Base-by-base conservation (phyloP, 352 stramenopile species). In the Phytopythium aichiense region DNA sequence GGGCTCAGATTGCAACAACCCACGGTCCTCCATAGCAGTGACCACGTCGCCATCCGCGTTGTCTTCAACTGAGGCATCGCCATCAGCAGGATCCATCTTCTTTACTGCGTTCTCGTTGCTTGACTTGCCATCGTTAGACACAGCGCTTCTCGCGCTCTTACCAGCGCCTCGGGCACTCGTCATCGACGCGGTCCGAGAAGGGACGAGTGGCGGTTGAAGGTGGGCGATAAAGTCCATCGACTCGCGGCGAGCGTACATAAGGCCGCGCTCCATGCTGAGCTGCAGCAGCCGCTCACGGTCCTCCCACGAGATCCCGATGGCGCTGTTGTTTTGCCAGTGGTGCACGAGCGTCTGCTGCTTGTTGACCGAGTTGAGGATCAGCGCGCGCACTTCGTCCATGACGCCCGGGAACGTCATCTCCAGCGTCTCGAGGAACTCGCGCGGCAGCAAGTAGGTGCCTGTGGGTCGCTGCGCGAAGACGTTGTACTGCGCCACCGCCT, bases 351-450 rank as follows among this genome's bases (percentile, higher is more conserved):
- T 91, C 40, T 92, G 84, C 65, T 92, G 84, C 45, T 85, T 85
- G 38, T 73, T 81, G 65, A 92, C 87, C 30, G 84, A 88, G 59
- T 91, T 76, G 57, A 92, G 72, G 46, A 89, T 78, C n/a, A 91
- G 69, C n/a, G 58, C 52, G 8, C 78, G 71, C 61, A 92, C 82
- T 54, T 92, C 83, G 37, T 88, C 74, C 54, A 88, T 72, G 12
- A 90, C 81, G 25, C 71, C 58, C 7, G 83, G 81, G 49, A 87
- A 92, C 25, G 77, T 54, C 15, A 63, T 54, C 50, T 80, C 65
- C 50, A 89, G 78, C 8, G 66, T 62, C 25, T 92, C 81, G 0
- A 92, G 61, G 38, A 79, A 81, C 38, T 88, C 79, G 18, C 79
- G 71, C 9, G 84, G 69, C 11, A 92, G 60, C 48, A 89, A 42